Conservation (phyloP, 495 filamentous ascomycete species). For the Stereocaulon alpinum region DNA sequence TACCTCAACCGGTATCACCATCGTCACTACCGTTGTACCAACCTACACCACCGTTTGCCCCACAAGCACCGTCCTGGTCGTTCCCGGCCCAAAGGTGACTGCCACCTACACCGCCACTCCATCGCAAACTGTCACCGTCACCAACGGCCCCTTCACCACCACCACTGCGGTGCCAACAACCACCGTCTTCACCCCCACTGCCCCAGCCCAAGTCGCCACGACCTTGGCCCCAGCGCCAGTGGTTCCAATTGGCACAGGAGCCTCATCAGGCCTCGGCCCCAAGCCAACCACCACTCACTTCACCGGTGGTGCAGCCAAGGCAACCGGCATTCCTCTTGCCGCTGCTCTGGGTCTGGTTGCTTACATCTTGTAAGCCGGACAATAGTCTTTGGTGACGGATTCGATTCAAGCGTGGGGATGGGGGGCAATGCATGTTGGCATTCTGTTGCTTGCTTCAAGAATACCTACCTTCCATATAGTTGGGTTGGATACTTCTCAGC, state of each 20-base stretch:
- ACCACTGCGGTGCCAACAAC: slow-evolving; percentile 9
- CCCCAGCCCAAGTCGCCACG: not conserved
- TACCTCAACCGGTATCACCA: slow-evolving; percentile 10
- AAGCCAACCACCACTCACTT: slow-evolving; percentile 17
- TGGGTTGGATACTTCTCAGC: not conserved
- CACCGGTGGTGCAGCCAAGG: slow-evolving; percentile 24
- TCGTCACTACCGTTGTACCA: slow-evolving; percentile 17
- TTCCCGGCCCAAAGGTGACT: slow-evolving; percentile 12
- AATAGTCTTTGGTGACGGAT: too few relatives aligned
- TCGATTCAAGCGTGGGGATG: too few relatives aligned
- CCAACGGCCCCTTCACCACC: slow-evolving; percentile 15
- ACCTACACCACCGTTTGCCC: slow-evolving; percentile 20
- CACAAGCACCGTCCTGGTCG: slow-evolving; percentile 15
- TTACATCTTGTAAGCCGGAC: slow-evolving; percentile 29
- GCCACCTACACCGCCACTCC: slow-evolving; percentile 18
- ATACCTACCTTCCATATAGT: not conserved
- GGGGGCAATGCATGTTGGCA: too few relatives aligned
- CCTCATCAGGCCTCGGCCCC: not conserved
- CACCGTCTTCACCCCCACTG: slow-evolving; percentile 11
- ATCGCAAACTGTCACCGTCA: slow-evolving; percentile 17
- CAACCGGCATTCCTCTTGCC: slow-evolving; percentile 27
- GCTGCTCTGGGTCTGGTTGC: slow-evolving; percentile 29
- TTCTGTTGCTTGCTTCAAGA: too few relatives aligned
- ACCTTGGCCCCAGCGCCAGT: not conserved
- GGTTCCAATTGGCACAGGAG: not conserved